Percentiles rank a stretch among this genome's conserved stretches.
Evolutionary conservation across 768 basidiomycete species (phyloP).

Genomic region (Leccinum disarticulatum): DNA sequence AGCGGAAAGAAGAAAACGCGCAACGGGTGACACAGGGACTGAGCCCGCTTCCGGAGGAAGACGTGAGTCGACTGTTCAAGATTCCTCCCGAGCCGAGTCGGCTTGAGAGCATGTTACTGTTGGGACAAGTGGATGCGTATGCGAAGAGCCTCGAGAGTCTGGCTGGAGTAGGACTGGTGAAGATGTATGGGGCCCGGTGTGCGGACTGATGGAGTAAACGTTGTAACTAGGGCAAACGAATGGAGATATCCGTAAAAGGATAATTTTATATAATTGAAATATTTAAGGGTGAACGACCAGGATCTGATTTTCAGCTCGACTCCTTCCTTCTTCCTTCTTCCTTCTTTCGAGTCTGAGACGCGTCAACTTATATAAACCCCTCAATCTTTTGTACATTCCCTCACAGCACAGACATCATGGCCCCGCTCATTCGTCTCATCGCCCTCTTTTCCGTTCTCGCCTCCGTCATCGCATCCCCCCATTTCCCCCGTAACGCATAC

Average conservation of each 20-base stretch:
- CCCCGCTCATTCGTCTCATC: constrained; percentile 43
- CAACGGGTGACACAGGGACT: constrained; percentile 78
- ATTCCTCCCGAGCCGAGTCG: constrained; percentile 87
- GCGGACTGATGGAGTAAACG: constrained; percentile 1
- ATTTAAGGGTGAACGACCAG: neutral
- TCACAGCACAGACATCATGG: constrained; percentile 13
- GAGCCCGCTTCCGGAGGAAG: constrained; percentile 84
- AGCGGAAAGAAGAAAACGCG: constrained; percentile 88
- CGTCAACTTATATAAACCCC: constrained; percentile 7
- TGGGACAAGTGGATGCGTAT: constrained; percentile 87
- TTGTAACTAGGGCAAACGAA: neutral
- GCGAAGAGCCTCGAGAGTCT: constrained; percentile 72
- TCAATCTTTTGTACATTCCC: constrained; percentile 15
- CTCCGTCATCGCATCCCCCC: constrained; percentile 37
- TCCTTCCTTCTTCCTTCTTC: neutral
- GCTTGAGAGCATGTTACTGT: constrained; percentile 79
- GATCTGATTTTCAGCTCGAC: neutral
- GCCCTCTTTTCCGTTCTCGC: constrained; percentile 43
- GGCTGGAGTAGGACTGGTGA: constrained; percentile 64
- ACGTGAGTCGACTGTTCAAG: constrained; percentile 80
- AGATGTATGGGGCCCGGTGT: constrained; percentile 74
- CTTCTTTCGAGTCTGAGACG: neutral
- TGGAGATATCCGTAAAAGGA: neutral
- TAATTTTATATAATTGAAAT: neutral
- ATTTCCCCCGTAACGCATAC: constrained; percentile 31